Conservation (phyloP, 768 basidiomycete genomes). For the Gymnopilus junonius region DNA sequence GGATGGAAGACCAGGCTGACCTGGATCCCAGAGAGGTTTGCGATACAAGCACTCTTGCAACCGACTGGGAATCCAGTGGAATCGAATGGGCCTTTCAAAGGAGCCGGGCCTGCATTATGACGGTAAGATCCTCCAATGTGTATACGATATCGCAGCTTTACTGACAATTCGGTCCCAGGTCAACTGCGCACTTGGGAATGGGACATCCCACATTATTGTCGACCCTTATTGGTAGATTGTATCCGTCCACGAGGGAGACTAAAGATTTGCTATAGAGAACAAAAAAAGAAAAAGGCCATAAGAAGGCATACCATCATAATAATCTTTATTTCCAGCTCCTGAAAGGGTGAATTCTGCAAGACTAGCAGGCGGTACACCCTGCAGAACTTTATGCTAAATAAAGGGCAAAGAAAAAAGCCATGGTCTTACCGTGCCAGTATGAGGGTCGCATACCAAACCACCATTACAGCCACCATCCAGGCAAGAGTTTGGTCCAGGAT, state of each 20-base stretch:
- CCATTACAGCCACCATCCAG: constrained; percentile 68
- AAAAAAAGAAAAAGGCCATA: no score
- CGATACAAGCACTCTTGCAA: constrained; percentile 61
- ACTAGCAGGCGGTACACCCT: constrained; percentile 66
- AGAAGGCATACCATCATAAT: constrained; percentile 54
- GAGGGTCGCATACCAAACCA: constrained; percentile 55
- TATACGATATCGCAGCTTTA: neutral
- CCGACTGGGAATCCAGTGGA: constrained; percentile 57
- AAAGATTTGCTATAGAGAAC: neutral
- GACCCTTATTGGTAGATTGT: constrained; percentile 63
- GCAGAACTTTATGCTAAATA: neutral
- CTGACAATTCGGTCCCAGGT: constrained; percentile 62
- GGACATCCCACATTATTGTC: constrained; percentile 58
- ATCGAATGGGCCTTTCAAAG: constrained; percentile 57
- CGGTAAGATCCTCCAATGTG: neutral
- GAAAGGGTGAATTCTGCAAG: constrained; percentile 69
- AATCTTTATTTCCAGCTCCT: constrained; percentile 45
- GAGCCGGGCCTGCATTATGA: constrained; percentile 45
- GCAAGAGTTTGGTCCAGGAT: constrained; percentile 58
- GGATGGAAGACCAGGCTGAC: constrained; percentile 18
- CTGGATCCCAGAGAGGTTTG: constrained; percentile 47
- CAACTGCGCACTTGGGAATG: constrained; percentile 60
- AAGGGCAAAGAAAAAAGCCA: neutral
- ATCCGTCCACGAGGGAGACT: constrained; percentile 73
- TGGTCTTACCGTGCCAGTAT: constrained; percentile 49